phyloP scores from a whole-genome alignment of 2,329 filamentous ascomycete species.

The Esteya vermicola region DNA sequence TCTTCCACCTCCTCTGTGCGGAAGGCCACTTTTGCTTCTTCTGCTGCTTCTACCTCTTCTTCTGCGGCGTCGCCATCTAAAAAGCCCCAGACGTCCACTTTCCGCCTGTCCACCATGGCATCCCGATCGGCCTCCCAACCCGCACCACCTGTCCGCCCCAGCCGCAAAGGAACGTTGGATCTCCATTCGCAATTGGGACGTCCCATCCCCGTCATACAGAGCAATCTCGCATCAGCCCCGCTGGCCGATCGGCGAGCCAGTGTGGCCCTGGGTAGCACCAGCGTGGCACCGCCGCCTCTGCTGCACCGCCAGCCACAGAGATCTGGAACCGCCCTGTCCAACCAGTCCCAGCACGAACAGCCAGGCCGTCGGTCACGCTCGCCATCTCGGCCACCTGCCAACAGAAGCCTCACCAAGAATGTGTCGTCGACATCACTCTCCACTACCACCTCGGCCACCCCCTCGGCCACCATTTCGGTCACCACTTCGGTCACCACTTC shows the following conservation, averaged over 20 bases:
- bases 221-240: slow-evolving; percentile 39
- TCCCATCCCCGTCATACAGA: slow-evolving; percentile 44
- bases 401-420: background rate
- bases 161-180: slow-evolving; percentile 51
- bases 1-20: no score
- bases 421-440: background rate
- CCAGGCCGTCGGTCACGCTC: no score
- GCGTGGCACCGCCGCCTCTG: slow-evolving; percentile 5
- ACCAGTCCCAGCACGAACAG: background rate
- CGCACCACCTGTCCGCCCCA: slow-evolving; percentile 45
- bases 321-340: background rate
- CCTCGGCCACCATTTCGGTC: background rate
- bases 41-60: background rate
- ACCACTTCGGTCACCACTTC: background rate
- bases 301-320: background rate
- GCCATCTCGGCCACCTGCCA: background rate
- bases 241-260: slow-evolving; percentile 34
- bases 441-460: no score
- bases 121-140: slow-evolving; percentile 13
- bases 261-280: slow-evolving; percentile 7
- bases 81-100: slow-evolving; percentile 9
- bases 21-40: no score
- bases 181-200: slow-evolving; percentile 41
- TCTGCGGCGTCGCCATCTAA: background rate
- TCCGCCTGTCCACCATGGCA: slow-evolving; percentile 7